Conservation (phyloP, 2,329 filamentous ascomycete species). For the Trichophyton benhamiae region DNA sequence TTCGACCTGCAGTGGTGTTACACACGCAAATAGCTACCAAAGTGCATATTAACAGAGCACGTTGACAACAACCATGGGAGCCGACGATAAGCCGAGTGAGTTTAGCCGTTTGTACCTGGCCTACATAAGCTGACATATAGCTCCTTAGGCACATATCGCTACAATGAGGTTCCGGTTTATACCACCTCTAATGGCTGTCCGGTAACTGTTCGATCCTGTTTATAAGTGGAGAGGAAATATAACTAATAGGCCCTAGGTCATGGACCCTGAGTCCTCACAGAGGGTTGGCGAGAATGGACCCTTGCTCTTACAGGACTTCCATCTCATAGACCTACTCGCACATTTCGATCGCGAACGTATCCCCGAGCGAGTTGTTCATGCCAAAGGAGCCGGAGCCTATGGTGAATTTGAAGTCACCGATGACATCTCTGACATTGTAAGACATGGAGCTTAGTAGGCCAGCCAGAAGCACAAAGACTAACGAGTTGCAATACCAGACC, state of each 20-base stretch:
- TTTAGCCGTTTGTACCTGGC: neutral
- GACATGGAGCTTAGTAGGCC: constrained; percentile 3
- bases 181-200: constrained; percentile 50
- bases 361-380: constrained; percentile 6
- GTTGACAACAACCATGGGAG: constrained; percentile 22
- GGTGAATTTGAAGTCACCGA: constrained; percentile 35
- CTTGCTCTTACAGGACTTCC: constrained; percentile 52
- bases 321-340: constrained; percentile 49
- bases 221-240: neutral
- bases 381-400: constrained; percentile 3
- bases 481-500: constrained; percentile 19
- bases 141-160: constrained; percentile 33
- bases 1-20: neutral
- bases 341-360: constrained; percentile 32
- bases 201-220: constrained; percentile 13
- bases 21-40: neutral
- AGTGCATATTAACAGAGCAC: neutral
- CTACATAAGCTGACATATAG: constrained; percentile 1
- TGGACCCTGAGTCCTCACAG: constrained; percentile 42
- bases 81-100: constrained; percentile 22
- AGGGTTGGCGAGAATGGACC: constrained; percentile 46
- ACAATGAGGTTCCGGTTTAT: constrained; percentile 47
- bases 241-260: constrained; percentile 24
- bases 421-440: constrained; percentile 38
- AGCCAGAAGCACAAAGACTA: neutral